phyloP scores from a whole-genome alignment of 495 filamentous ascomycete genomes.

The Mytilinidion resinicola region DNA sequence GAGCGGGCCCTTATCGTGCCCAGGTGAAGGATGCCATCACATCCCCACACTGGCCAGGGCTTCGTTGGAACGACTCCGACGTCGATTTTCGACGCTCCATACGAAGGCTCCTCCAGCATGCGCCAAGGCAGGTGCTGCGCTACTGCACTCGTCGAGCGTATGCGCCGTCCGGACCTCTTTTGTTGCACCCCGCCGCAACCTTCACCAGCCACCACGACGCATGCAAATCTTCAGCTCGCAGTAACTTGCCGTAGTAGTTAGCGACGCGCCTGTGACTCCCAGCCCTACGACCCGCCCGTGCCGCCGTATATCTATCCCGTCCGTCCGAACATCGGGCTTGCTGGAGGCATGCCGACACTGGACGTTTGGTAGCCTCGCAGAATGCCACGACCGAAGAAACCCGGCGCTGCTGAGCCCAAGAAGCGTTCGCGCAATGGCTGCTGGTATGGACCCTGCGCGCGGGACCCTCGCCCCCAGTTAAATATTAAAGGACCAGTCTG shows the following conservation, averaged over 20 bases:
- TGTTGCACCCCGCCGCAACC: background rate
- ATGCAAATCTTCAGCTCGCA: background rate
- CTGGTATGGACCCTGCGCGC: conserved; percentile 48
- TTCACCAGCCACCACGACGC: background rate
- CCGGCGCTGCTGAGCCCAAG: conserved; percentile 39
- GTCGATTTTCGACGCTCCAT: too few relatives aligned
- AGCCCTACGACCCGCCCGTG: too few relatives aligned
- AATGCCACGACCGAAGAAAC: conserved; percentile 41
- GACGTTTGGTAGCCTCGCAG: background rate
- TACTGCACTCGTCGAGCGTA: background rate
- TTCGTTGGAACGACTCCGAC: too few relatives aligned
- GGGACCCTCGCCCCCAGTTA: too few relatives aligned
- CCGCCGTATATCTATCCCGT: too few relatives aligned
- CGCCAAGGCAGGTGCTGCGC: background rate
- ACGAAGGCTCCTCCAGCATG: background rate
- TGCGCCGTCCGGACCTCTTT: background rate
- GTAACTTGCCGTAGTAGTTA: too few relatives aligned
- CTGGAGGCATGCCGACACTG: background rate
- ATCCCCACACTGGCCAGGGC: too few relatives aligned
- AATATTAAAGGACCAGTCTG: background rate
- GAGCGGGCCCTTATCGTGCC: too few relatives aligned
- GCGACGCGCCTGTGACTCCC: too few relatives aligned
- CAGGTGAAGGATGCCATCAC: too few relatives aligned
- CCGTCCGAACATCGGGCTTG: background rate
- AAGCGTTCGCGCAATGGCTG: conserved; percentile 76